Evolutionary conservation across 78 protist genomes (phyloP), one percentile per base, ranked within the genome.

Genomic region (Emiliania huxleyi): DNA sequence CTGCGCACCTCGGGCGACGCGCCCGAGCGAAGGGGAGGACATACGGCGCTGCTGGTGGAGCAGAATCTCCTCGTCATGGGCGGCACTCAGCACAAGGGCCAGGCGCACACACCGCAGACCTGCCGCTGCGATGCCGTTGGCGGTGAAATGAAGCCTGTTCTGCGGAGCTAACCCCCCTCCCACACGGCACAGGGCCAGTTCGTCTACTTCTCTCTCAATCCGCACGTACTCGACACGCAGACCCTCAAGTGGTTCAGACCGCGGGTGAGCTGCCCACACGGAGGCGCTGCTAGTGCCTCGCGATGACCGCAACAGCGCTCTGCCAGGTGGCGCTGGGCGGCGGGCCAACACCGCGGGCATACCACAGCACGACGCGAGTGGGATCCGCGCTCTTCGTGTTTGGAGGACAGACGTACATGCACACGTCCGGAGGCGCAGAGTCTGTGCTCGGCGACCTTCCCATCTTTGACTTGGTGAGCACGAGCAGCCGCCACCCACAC

Each of bases 291-390:
- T n/a, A n/a, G n/a, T n/a, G n/a, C n/a, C n/a, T n/a, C n/a, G n/a
- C n/a, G n/a, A n/a, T n/a, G n/a, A n/a, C n/a, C n/a, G n/a, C n/a
- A n/a, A n/a, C n/a, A n/a, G n/a, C n/a, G n/a, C n/a, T n/a, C n/a
- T n/a, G n/a, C n/a, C n/a, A n/a, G n/a, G n/a, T 40, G 33, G 87
- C 87, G 48, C 87, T 77, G 11, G 87, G 87, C 87, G 40, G 40
- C 5, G 87, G 87, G 11, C 87, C 87, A 21, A 40, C 33, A 21
- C n/a, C 87, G 33, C 87, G 87, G n/a, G 26, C 46, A n/a, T 77
- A 40, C 25, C 87, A 77, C 46, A 77, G 46, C 23, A 22, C 87
- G 12, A 77, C 87, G 46, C 46, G n/a, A 3, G 87, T 77, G 43
- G 87, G 45, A 0, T 19, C 21, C n/a, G 4, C 1, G 43, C 87